Evolutionary conservation across 768 basidiomycete species (phyloP).

Genomic region (Tylopilus plumbeoviolaceoides): DNA sequence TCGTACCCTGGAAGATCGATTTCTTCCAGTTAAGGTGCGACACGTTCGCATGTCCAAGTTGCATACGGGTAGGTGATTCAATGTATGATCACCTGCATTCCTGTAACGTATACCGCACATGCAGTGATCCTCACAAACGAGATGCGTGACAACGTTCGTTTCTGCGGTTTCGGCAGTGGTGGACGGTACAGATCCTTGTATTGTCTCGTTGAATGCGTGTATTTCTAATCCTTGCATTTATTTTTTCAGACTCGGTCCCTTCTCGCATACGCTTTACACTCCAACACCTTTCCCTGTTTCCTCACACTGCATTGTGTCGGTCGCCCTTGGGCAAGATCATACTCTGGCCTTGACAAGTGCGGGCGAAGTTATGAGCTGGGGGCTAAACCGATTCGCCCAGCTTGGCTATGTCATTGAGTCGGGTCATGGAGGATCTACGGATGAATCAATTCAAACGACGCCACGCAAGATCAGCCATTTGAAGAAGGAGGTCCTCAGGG

Average conservation of each 20-base stretch:
- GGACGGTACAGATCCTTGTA: conserved; percentile 57
- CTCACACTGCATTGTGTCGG: conserved; percentile 50
- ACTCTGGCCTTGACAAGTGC: conserved; percentile 77
- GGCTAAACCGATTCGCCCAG: conserved; percentile 83
- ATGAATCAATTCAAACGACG: conserved; percentile 71
- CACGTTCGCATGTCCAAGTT: conserved; percentile 81
- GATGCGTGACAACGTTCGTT: conserved; percentile 61
- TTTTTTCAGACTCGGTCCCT: conserved; percentile 60
- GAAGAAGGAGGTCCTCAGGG: conserved; percentile 73
- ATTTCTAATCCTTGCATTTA: background rate
- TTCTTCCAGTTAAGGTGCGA: conserved; percentile 58
- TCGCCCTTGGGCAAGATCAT: conserved; percentile 93
- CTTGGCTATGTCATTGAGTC: conserved; percentile 81
- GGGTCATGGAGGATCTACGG: conserved; percentile 40
- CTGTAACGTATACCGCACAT: background rate
- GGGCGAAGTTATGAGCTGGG: conserved; percentile 90
- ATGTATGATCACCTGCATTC: background rate
- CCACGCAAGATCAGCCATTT: conserved; percentile 77
- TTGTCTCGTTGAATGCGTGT: background rate
- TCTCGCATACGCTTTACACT: conserved; percentile 74
- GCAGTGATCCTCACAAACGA: conserved; percentile 70
- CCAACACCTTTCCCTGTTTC: conserved; percentile 60
- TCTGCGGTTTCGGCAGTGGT: conserved; percentile 88
- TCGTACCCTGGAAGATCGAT: conserved; percentile 41
- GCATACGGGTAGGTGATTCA: conserved; percentile 64